A percentile compares a stretch with the other conserved stretches of the same genome.
Evolutionary conservation across 176 grass and related monocot species (phyloP).

Genomic region (Avena atlantica): DNA sequence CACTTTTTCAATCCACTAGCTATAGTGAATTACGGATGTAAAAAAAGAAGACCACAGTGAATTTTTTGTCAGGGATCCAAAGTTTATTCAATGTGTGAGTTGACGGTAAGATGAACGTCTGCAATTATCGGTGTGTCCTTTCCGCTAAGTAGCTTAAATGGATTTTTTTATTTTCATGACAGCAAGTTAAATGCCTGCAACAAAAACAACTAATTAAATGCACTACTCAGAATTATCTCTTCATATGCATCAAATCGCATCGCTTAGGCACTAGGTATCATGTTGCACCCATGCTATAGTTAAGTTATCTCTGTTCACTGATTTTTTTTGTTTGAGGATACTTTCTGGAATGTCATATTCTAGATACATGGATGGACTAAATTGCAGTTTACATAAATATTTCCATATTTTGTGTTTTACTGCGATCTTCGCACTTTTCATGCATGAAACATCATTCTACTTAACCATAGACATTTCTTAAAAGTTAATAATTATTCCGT

Average conservation of each 20-base stretch:
- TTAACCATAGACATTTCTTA: too few relatives aligned
- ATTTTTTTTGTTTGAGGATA: neutral
- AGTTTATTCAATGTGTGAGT: neutral
- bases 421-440: too few relatives aligned
- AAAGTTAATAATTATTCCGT: too few relatives aligned
- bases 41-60: too few relatives aligned
- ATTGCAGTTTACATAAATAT: neutral
- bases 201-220: neutral
- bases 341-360: neutral
- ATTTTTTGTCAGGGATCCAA: slow-evolving; percentile 16
- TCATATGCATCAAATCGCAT: neutral
- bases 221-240: neutral
- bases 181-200: neutral
- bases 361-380: neutral
- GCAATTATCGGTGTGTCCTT: neutral
- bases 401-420: too few relatives aligned
- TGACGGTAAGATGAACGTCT: neutral
- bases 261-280: neutral
- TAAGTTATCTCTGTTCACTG: neutral
- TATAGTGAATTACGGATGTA: too few relatives aligned
- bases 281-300: neutral
- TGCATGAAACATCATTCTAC: too few relatives aligned
- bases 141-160: neutral
- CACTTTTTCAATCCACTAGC: too few relatives aligned
- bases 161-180: neutral